Conservation (phyloP, 805 yeast genomes). For the Nakazawaea ambrosiae region DNA sequence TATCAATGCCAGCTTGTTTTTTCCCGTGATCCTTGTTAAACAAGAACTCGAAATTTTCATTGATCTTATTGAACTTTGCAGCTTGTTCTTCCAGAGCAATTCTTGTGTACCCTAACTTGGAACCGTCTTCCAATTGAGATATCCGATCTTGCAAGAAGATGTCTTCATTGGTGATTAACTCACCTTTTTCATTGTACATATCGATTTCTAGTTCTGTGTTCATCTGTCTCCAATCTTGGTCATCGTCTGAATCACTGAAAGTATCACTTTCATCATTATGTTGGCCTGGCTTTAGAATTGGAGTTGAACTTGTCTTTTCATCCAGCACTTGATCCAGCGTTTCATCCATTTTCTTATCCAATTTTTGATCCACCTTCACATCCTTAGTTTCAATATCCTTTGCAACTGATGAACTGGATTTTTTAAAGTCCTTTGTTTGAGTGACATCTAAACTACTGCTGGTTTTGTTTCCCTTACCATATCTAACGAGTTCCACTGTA, state of each 20-base stretch:
- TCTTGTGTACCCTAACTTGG: slow-evolving; percentile 76
- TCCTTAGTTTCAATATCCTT: too few species aligned
- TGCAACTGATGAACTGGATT: too few species aligned
- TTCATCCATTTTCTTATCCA: too few species aligned
- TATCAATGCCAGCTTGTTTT: too few species aligned
- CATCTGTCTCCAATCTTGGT: slow-evolving; percentile 79
- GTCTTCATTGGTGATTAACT: slow-evolving; percentile 35
- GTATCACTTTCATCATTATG: slow-evolving; percentile 3
- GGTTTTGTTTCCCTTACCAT: slow-evolving; percentile 17
- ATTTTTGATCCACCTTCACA: too few species aligned
- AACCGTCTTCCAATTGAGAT: slow-evolving; percentile 28
- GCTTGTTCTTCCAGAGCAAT: slow-evolving; percentile 85
- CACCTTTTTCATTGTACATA: slow-evolving; percentile 76
- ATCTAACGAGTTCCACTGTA: slow-evolving; percentile 15
- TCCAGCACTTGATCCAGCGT: too few species aligned
- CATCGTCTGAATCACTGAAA: slow-evolving; percentile 3
- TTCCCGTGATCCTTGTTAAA: slow-evolving; percentile 27
- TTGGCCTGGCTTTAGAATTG: too few species aligned
- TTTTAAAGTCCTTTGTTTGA: background rate
- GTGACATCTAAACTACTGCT: slow-evolving; percentile 2
- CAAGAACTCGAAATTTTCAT: slow-evolving; percentile 45
- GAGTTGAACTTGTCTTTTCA: too few species aligned
- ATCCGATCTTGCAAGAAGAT: slow-evolving; percentile 16
- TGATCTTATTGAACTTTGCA: slow-evolving; percentile 49
- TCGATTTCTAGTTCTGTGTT: slow-evolving; percentile 72